phyloP scores from a whole-genome alignment of 176 grass and related monocot genomes.

The Canna indica region DNA sequence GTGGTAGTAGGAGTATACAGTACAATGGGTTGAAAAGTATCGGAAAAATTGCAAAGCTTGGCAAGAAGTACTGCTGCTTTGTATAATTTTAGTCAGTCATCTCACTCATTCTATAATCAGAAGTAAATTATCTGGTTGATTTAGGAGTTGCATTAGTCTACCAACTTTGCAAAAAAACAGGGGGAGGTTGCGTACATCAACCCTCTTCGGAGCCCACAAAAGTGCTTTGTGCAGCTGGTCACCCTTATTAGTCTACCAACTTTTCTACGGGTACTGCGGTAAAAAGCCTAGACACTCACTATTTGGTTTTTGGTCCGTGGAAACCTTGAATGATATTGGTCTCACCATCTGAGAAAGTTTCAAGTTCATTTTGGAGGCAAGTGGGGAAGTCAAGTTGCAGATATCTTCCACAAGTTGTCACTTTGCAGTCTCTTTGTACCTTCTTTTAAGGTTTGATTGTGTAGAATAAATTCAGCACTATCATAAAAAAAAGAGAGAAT shows the following conservation, averaged over 20 bases:
- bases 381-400: not conserved
- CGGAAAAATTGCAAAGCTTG: constrained; percentile 30
- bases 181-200: too few species aligned
- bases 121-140: not conserved
- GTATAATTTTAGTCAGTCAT: constrained; percentile 17
- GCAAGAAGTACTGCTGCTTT: constrained; percentile 48
- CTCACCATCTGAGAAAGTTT: not conserved
- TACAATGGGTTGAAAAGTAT: constrained; percentile 2
- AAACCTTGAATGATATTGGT: not conserved
- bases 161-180: too few species aligned
- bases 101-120: not conserved
- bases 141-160: not conserved
- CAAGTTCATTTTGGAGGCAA: not conserved
- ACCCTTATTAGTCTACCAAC: not conserved
- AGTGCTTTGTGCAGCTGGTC: too few species aligned
- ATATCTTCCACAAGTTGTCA: not conserved
- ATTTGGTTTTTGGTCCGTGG: not conserved
- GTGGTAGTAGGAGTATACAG: constrained; percentile 10
- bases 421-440: not conserved
- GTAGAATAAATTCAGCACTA: too few species aligned
- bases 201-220: too few species aligned
- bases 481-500: too few species aligned
- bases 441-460: not conserved
- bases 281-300: not conserved
- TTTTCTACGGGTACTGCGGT: not conserved